These are phyloP conservation scores for Corynespora cassiicola DNA, from an alignment of 2,329 filamentous ascomycete genomes.

Conservation along the genomic window DNA sequence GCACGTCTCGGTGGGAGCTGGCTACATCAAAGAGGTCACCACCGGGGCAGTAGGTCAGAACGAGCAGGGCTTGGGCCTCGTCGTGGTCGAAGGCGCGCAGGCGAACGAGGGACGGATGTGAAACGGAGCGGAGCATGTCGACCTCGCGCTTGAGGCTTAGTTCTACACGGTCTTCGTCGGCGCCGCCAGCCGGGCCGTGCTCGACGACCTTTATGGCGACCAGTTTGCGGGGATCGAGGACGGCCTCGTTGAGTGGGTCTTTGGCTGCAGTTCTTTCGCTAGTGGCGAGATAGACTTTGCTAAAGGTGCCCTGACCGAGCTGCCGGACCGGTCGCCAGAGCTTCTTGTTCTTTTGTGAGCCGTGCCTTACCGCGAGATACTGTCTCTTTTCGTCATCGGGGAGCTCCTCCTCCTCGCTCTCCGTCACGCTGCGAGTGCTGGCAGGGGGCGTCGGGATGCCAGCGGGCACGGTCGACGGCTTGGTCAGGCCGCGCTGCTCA, in stretches of 20 bases:
- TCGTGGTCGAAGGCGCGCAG: constrained; percentile 92
- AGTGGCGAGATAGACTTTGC: constrained; percentile 89
- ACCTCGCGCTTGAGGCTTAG: constrained; percentile 93
- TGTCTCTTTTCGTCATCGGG: constrained; percentile 51
- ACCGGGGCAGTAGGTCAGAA: constrained; percentile 90
- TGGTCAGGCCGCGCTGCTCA: constrained; percentile 75
- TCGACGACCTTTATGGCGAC: constrained; percentile 97
- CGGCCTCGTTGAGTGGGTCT: constrained; percentile 53
- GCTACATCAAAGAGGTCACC: constrained; percentile 95
- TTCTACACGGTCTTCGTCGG: constrained; percentile 90
- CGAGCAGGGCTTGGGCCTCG: constrained; percentile 79
- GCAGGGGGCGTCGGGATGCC: constrained; percentile 77
- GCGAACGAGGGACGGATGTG: constrained; percentile 88
- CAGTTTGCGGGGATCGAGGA: constrained; percentile 74
- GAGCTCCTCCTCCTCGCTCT: constrained; percentile 61
- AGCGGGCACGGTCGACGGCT: constrained; percentile 55
- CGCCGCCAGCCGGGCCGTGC: constrained; percentile 90
- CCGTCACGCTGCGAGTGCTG: constrained; percentile 61
- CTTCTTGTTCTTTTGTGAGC: constrained; percentile 74
- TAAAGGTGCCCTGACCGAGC: constrained; percentile 94
- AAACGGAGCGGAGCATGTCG: constrained; percentile 87
- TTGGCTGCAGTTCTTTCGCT: constrained; percentile 65
- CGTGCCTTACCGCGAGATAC: constrained; percentile 55
- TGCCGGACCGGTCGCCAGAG: constrained; percentile 80
- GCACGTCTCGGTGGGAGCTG: constrained; percentile 70